A percentile compares a stretch with the other conserved stretches of the same genome.
Conservation (phyloP, 1,139 yeast genomes). For the Pichia terricola region DNA sequence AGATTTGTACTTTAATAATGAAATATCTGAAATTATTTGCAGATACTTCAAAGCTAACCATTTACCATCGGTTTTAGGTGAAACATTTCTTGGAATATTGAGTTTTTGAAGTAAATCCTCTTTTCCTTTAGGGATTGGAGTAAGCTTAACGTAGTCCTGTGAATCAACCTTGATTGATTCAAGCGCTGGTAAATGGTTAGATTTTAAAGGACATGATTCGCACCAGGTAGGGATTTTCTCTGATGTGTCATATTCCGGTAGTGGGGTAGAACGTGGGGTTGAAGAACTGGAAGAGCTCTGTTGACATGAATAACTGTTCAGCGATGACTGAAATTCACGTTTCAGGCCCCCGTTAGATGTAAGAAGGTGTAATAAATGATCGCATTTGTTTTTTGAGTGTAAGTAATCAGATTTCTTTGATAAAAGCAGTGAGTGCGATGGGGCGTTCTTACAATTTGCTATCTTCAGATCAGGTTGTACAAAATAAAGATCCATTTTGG, state of each 20-base stretch:
- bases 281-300: no score
- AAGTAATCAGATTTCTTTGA: slow-evolving; percentile 14
- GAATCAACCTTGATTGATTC: no score
- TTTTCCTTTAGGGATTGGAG: not conserved
- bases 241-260: no score
- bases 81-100: slow-evolving; percentile 6
- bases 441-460: slow-evolving; percentile 21
- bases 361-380: not conserved
- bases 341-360: no score
- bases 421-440: slow-evolving; percentile 12
- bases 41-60: slow-evolving; percentile 19
- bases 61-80: not conserved
- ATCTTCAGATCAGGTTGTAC: slow-evolving; percentile 26
- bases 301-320: no score
- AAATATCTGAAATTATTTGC: slow-evolving; percentile 18
- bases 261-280: no score
- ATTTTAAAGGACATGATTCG: no score
- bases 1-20: slow-evolving; percentile 23
- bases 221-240: no score
- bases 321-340: no score
- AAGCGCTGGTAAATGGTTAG: no score
- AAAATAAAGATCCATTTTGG: slow-evolving; percentile 21
- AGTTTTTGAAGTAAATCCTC: slow-evolving; percentile 1
- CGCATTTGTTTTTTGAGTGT: slow-evolving; percentile 10
- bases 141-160: no score